phyloP scores from a whole-genome alignment of 1,284 basidiomycete genomes.

The Heterobasidion occidentale region DNA sequence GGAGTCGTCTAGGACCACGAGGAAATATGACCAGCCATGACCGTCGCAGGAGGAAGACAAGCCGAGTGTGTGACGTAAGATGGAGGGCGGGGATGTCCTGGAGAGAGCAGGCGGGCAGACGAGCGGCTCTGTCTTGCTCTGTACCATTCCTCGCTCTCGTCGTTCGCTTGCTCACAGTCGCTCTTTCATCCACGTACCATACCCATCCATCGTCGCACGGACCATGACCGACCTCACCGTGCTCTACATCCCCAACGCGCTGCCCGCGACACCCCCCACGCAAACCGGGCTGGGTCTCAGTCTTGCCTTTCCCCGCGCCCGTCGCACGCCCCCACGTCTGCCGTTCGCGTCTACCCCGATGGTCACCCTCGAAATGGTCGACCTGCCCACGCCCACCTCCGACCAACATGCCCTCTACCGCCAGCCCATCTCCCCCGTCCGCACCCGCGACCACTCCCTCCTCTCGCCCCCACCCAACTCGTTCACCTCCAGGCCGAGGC shows the following conservation, averaged over 20 bases:
- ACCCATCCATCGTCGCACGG: too few species aligned
- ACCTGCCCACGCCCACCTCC: background rate
- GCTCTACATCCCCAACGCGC: background rate
- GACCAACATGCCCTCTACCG: background rate
- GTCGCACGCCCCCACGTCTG: background rate
- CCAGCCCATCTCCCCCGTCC: background rate
- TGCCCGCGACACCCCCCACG: background rate
- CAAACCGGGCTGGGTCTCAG: background rate
- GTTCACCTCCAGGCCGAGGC: constrained; percentile 5
- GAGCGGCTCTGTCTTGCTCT: too few species aligned
- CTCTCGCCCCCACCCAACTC: constrained; percentile 6
- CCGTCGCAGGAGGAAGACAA: too few species aligned
- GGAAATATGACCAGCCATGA: too few species aligned
- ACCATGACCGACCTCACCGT: constrained; percentile 5
- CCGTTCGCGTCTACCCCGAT: background rate
- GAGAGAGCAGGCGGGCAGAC: too few species aligned
- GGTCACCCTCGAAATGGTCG: background rate
- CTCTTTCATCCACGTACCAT: too few species aligned
- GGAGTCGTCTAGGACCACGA: too few species aligned
- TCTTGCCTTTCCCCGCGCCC: background rate
- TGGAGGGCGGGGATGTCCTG: too few species aligned
- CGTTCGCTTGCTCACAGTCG: too few species aligned
- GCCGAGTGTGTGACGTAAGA: too few species aligned
- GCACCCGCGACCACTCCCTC: constrained; percentile 10
- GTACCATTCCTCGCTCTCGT: too few species aligned